Base-by-base conservation (phyloP, 768 basidiomycete genomes). In the Chlorophyllum brunneum region DNA sequence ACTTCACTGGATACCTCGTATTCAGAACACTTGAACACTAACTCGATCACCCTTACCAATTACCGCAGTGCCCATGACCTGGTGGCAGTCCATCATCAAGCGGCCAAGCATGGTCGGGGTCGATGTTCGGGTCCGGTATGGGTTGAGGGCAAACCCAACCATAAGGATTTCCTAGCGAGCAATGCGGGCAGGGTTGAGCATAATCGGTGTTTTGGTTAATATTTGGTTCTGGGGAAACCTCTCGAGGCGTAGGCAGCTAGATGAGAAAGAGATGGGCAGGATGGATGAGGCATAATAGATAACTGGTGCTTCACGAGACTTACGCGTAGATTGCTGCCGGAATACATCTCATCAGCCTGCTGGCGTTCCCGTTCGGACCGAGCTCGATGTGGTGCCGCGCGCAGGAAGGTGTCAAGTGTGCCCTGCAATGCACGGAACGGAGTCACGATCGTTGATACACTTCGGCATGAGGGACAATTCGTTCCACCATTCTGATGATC, bases 71-170 rank as follows among this genome's bases (percentile, higher is more conserved):
- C 9, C 71, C 82, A 57, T 93, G 91, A 16, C 89, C 91, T 0
- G 88, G 86, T 2, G 91, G 91, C 4, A 76, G 59, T 31, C 91
- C 91, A 44, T 90, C 82, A 31, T 91, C 88, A 26, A 87, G 66
- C 53, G 75, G 82, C 86, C 88, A 91, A 3, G 88, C 89, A 58
- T 80, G 74, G 23, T 86, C 87, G 2, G 80, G 69, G 63, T 92
- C 86, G 16, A 69, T 65, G 11, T 69, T 74, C 39, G 87, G 90
- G 68, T 92, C 88, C 7, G 80, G 70, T 22, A 93, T 82, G 31
- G 91, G 91, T 44, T 81, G 77, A n/a, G 88, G 84, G 61, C 91
- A 93, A 57, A 75, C 73, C 87, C 88, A 93, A 2, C 86, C 88
- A 59, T 77, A 88, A 5, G 76, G 74, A 59, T 93, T 92, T 45